Base-by-base conservation (phyloP, 352 stramenopile species). In the Globisporangium heterothallicum region DNA sequence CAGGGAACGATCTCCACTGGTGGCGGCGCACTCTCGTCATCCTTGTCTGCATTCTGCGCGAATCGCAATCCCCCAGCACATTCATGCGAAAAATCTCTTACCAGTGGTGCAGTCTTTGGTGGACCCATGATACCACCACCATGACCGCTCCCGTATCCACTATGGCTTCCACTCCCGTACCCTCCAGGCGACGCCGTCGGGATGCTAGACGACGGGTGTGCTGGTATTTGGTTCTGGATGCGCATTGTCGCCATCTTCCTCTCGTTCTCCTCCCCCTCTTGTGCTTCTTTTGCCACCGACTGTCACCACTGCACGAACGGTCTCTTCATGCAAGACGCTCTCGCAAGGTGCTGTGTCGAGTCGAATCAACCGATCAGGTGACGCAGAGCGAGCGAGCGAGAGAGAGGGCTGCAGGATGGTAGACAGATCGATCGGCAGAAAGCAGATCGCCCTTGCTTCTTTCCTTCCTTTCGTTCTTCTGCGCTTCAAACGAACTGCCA, bases 1-100 rank as follows among this genome's bases (percentile, higher is more conserved):
- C 84, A 94, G 6, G 84, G 78, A 45, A 85, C 74, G 52, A 91
- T 83, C 19, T 84, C 73, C 3, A 75, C 43, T 1, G 66, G 6
- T 9, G 70, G 41, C 1, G 56, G 56, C 26, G 56, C 38, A 8
- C 58, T 49, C 41, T 64, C 56, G 30, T 69, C 64, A 10, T 60
- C 58, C 18, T 70, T 72, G 26, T 66, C 62, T 4, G 58, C 66
- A 34, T 82, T 61, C 47, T 70, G 60, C 5, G 78, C 80, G 53
- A 91, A 91, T 19, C 80, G 78, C 53, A 91, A 58, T 0, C 78
- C 78, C 16, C 80, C 80, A 3, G 66, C 69, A n/a, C 61, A 57
- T n/a, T 72, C 58, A 8, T 27, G 56, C 25, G 46, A 43, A 29
- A 32, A 6, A 13, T 54, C 24, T 45, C 12, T 29, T 9, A 38